Base-by-base conservation (phyloP, 2,329 filamentous ascomycete genomes). In the Neofusicoccum cordaticola region DNA sequence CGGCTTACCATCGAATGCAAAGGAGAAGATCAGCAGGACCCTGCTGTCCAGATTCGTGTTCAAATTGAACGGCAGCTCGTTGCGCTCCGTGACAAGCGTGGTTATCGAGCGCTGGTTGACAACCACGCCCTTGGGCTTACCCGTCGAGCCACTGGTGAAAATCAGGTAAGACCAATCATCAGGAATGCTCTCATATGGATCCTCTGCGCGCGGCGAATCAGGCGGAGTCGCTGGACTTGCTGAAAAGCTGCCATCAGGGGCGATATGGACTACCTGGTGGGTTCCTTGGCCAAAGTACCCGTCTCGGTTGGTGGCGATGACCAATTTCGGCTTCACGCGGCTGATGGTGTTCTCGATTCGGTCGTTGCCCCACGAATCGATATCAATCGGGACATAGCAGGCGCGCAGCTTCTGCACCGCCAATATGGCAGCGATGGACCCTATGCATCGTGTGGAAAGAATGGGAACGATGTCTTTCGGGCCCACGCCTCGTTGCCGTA, bases 101-200 rank as follows among this genome's bases (percentile, higher is more conserved):
- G 61, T 22, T 37, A 63, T 63, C 13, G 60, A 58, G 5, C 53
- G 13, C 47, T 69, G 68, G 4, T 47, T 42, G 4, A 78, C 68
- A 17, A 70, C 63, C 31, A 72, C 67, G 39, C 70, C 65, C 47
- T 68, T 68, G 11, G 66, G 66, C 15, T 41, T 61, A 0, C 66
- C 66, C 2, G 66, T 68, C 1, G 62, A 64, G 5, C 66, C 66
- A 15, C 53, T 62, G 12, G 66, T 67, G 27, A 67, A 96, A 90
- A 96, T 93, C 67, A 96, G 85, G 80, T 96, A 68, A 8, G 57
- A 42, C 47, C 63, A 63, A 42, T 65, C 35, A 15, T 66, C 11
- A 5, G 42, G 35, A 0, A 22, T 22, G 17, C 9, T 4, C 19
- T 7, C 15, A 19, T 7, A 8, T 19, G 39, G 22, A 22, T 53